These are phyloP conservation scores for Passiflora organensis DNA, from an alignment of 345 rosid genomes.

Conservation along the genomic window DNA sequence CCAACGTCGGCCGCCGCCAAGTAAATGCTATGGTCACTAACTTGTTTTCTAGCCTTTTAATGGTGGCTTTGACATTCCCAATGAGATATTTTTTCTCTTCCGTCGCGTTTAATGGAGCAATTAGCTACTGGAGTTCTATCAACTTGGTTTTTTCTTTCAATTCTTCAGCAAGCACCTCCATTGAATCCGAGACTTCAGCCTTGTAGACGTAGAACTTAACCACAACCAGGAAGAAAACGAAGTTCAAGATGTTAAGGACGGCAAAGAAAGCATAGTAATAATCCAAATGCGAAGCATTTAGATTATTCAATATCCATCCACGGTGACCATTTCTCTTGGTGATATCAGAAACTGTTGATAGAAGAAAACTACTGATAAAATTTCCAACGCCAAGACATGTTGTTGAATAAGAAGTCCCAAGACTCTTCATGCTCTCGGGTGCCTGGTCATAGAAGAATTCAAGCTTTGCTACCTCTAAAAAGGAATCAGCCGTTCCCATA, in stretches of 20 bases:
- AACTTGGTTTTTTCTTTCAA: conserved; percentile 26
- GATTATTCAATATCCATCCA: conserved; percentile 74
- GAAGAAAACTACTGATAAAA: conserved; percentile 70
- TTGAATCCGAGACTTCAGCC: conserved; percentile 58
- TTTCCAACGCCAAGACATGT: conserved; percentile 57
- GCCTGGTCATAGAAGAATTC: conserved; percentile 95
- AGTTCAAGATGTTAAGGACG: conserved; percentile 49
- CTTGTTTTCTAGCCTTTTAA: too few species aligned
- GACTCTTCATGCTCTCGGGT: conserved; percentile 88
- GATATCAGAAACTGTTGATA: conserved; percentile 45
- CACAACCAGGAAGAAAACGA: conserved; percentile 53
- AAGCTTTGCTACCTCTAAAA: conserved; percentile 68
- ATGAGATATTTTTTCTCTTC: too few species aligned
- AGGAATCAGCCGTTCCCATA: conserved; percentile 78
- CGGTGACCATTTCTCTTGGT: conserved; percentile 45
- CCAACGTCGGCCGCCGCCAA: too few species aligned
- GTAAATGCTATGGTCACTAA: too few species aligned
- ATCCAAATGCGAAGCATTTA: conserved; percentile 70
- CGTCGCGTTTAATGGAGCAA: too few species aligned
- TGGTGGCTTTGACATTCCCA: too few species aligned
- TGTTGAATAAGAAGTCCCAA: conserved; percentile 64
- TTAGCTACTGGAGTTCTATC: neutral
- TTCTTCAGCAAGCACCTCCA: conserved; percentile 47
- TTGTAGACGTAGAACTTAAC: conserved; percentile 55
- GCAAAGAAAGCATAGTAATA: conserved; percentile 67